A percentile compares a stretch with the other conserved stretches of the same genome.
Conservation (phyloP, 768 basidiomycete genomes). For the Boletus reticulatus region DNA sequence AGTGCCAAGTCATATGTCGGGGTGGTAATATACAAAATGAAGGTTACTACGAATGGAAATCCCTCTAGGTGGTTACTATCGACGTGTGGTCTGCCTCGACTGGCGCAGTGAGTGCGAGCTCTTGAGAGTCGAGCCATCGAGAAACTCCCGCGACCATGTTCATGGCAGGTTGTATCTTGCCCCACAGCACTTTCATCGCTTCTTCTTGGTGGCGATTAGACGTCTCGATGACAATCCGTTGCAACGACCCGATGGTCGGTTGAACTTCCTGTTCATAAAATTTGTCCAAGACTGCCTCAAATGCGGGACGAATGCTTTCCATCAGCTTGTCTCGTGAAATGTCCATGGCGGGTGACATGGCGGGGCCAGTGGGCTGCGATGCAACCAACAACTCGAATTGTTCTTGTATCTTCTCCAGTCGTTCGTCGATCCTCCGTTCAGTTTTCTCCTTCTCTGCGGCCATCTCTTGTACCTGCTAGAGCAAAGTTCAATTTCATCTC, state of each 20-base stretch:
- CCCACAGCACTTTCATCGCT: slow-evolving; percentile 23
- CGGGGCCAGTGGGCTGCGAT: not conserved
- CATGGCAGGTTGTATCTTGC: slow-evolving; percentile 30
- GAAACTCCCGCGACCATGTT: slow-evolving; percentile 31
- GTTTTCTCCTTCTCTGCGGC: slow-evolving; percentile 9
- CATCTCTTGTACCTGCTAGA: slow-evolving; percentile 19
- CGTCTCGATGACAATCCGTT: slow-evolving; percentile 4
- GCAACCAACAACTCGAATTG: slow-evolving; percentile 17
- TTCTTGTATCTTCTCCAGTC: slow-evolving; percentile 13
- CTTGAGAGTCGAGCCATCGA: slow-evolving; percentile 30
- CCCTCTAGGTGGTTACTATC: not conserved
- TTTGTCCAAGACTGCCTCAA: slow-evolving; percentile 17
- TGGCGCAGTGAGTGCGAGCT: slow-evolving; percentile 21
- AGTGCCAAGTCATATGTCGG: not conserved
- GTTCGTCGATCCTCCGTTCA: slow-evolving; percentile 12
- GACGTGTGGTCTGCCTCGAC: not conserved
- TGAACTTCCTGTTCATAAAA: slow-evolving; percentile 24
- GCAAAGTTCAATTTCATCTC: not conserved
- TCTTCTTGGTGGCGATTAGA: slow-evolving; percentile 24
- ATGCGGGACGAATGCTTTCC: slow-evolving; percentile 16
- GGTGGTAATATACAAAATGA: slow-evolving; percentile 20
- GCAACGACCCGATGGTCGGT: slow-evolving; percentile 18
- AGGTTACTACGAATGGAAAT: slow-evolving; percentile 14
- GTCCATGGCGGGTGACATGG: not conserved
- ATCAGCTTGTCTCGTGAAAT: slow-evolving; percentile 14